A percentile compares a stretch with the other conserved stretches of the same genome.
These are phyloP conservation scores for Oryza rufipogon DNA, from an alignment of 176 grass and related monocot genomes.

Conservation along the genomic window DNA sequence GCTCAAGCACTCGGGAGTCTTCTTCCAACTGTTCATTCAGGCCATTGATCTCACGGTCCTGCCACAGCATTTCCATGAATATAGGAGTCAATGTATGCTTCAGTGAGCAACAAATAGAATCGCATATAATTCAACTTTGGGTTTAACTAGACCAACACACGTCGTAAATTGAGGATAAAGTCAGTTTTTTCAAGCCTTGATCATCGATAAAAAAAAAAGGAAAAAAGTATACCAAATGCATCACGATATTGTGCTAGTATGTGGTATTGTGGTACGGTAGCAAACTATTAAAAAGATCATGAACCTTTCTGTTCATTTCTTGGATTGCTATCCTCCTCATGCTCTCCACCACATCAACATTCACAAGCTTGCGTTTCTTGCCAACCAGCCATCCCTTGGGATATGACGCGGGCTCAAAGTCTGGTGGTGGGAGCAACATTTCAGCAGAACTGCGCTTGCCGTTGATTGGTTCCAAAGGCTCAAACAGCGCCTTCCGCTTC, in stretches of 20 bases:
- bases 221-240: slow-evolving; percentile 21
- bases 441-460: slow-evolving; percentile 54
- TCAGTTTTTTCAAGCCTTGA: slow-evolving; percentile 6
- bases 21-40: slow-evolving; percentile 93
- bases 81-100: slow-evolving; percentile 6
- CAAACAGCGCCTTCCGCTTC: slow-evolving; percentile 83
- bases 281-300: slow-evolving; percentile 40
- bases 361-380: slow-evolving; percentile 97
- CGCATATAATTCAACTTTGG: slow-evolving; percentile 22
- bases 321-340: slow-evolving; percentile 91
- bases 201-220: slow-evolving; percentile 1
- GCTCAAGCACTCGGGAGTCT: slow-evolving; percentile 81
- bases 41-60: slow-evolving; percentile 94
- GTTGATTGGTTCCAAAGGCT: slow-evolving; percentile 70
- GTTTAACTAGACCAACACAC: background rate
- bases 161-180: slow-evolving; percentile 5
- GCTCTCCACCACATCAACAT: slow-evolving; percentile 99
- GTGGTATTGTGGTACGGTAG: background rate
- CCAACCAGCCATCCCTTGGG: slow-evolving; percentile 93
- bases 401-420: slow-evolving; percentile 80
- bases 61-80: slow-evolving; percentile 26
- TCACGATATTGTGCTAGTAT: slow-evolving; percentile 12
- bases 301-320: slow-evolving; percentile 99
- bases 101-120: background rate
- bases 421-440: slow-evolving; percentile 87